A percentile compares a stretch with the other conserved stretches of the same genome.
These are phyloP conservation scores for Kwoniella newhampshirensis DNA, from an alignment of 768 basidiomycete species.

Conservation along the genomic window DNA sequence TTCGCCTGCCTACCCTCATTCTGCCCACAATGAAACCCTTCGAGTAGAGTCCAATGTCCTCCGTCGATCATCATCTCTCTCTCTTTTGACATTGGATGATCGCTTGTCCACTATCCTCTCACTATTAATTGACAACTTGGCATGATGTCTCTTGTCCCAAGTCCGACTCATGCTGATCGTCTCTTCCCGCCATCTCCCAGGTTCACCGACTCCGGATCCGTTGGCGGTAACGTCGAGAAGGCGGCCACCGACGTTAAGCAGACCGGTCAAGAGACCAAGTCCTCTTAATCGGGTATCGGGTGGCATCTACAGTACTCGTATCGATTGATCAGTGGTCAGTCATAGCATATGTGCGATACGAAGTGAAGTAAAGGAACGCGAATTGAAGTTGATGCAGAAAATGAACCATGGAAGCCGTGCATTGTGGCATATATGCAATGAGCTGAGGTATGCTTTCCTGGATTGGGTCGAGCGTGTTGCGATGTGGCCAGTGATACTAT, in stretches of 20 bases:
- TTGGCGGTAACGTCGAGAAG: conserved; percentile 33
- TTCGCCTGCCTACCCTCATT: too few species aligned
- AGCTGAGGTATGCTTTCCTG: too few species aligned
- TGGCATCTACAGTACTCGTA: not conserved
- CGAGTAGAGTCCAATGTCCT: too few species aligned
- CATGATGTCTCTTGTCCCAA: not conserved
- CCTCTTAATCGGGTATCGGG: not conserved
- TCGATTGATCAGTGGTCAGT: not conserved
- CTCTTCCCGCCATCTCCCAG: conserved; percentile 7
- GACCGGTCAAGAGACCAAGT: conserved; percentile 26
- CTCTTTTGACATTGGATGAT: too few species aligned
- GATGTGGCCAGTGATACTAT: too few species aligned
- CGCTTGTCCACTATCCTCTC: not conserved
- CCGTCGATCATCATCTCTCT: too few species aligned
- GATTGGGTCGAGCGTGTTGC: too few species aligned
- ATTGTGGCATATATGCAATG: conserved; percentile 4
- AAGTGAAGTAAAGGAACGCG: not conserved
- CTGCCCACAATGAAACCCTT: too few species aligned
- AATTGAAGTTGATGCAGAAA: too few species aligned
- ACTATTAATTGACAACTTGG: not conserved
- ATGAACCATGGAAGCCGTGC: too few species aligned
- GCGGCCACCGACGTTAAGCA: conserved; percentile 30
- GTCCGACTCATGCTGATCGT: not conserved
- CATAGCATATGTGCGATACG: not conserved
- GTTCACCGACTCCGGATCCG: conserved; percentile 32